A percentile compares a stretch with the other conserved stretches of the same genome.
Evolutionary conservation across 2,329 filamentous ascomycete genomes (phyloP).

Genomic region (Scedosporium aurantiacum): DNA sequence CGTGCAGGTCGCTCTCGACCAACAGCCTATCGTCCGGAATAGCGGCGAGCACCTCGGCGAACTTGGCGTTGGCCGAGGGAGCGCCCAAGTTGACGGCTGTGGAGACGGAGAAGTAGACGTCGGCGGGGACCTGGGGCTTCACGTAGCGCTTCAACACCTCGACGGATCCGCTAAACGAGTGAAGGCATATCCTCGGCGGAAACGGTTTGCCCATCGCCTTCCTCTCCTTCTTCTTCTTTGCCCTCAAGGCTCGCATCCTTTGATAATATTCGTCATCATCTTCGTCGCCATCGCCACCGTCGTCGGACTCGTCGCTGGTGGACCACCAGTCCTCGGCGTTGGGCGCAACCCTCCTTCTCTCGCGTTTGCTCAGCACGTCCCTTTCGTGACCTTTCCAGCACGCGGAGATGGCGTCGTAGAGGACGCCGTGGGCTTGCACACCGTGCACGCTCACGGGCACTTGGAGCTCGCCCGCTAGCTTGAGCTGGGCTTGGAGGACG

Average conservation of each 20-base stretch:
- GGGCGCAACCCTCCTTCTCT: slow-evolving; percentile 38
- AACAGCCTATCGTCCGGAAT: slow-evolving; percentile 71
- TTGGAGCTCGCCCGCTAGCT: slow-evolving; percentile 55
- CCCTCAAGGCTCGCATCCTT: slow-evolving; percentile 10
- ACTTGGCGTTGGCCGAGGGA: slow-evolving; percentile 25
- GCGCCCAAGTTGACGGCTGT: slow-evolving; percentile 63
- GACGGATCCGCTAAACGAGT: slow-evolving; percentile 76
- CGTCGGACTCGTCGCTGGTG: slow-evolving; percentile 14
- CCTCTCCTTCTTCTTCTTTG: slow-evolving; percentile 11
- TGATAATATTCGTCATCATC: slow-evolving; percentile 18
- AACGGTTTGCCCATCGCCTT: slow-evolving; percentile 45
- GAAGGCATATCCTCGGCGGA: slow-evolving; percentile 81
- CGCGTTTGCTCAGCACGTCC: slow-evolving; percentile 45
- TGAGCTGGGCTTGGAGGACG: slow-evolving; percentile 57
- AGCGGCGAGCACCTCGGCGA: slow-evolving; percentile 55
- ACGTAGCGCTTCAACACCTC: slow-evolving; percentile 72
- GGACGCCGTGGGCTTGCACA: slow-evolving; percentile 62
- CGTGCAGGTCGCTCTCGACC: slow-evolving; percentile 83
- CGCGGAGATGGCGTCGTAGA: slow-evolving; percentile 53
- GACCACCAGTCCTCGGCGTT: slow-evolving; percentile 34
- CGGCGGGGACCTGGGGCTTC: slow-evolving; percentile 57
- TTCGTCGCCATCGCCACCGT: slow-evolving; percentile 16
- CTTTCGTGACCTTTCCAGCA: slow-evolving; percentile 63
- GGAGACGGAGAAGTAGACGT: slow-evolving; percentile 84
- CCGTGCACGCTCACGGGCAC: slow-evolving; percentile 61